Conservation (phyloP, 169 alveolate species). For the Neospora caninum region DNA sequence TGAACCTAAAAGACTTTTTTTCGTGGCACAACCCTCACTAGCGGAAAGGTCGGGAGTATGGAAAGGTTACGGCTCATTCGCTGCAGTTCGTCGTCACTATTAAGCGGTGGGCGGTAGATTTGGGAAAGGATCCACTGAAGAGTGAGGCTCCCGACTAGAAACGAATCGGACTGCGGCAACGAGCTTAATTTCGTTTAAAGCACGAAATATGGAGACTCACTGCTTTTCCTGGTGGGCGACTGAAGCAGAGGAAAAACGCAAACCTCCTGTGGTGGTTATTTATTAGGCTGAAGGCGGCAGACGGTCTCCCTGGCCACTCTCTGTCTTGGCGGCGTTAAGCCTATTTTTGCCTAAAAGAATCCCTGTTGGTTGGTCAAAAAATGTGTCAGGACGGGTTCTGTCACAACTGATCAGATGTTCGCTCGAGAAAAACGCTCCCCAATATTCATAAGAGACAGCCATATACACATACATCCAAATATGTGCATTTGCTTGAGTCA, state of each 20-base stretch:
- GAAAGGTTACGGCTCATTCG: too few species aligned
- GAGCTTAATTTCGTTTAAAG: too few species aligned
- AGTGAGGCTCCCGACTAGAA: too few species aligned
- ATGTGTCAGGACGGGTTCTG: background rate
- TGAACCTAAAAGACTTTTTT: too few species aligned
- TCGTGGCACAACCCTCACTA: too few species aligned
- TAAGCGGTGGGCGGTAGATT: too few species aligned
- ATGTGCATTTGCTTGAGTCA: background rate
- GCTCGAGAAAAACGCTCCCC: background rate
- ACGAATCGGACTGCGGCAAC: too few species aligned
- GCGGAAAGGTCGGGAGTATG: too few species aligned
- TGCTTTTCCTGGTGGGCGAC: background rate
- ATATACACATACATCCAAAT: background rate
- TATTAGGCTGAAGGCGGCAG: background rate
- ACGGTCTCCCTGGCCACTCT: background rate
- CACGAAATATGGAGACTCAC: background rate
- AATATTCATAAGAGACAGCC: background rate
- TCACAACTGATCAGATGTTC: background rate
- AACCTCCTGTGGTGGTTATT: background rate
- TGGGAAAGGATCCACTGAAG: too few species aligned
- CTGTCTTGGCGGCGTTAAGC: background rate
- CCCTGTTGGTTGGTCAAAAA: background rate
- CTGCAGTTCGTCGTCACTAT: too few species aligned
- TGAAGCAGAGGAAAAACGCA: background rate
- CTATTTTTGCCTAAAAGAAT: background rate